Conservation (phyloP, 257 asterid genomes). For the Petunia axillaris region DNA sequence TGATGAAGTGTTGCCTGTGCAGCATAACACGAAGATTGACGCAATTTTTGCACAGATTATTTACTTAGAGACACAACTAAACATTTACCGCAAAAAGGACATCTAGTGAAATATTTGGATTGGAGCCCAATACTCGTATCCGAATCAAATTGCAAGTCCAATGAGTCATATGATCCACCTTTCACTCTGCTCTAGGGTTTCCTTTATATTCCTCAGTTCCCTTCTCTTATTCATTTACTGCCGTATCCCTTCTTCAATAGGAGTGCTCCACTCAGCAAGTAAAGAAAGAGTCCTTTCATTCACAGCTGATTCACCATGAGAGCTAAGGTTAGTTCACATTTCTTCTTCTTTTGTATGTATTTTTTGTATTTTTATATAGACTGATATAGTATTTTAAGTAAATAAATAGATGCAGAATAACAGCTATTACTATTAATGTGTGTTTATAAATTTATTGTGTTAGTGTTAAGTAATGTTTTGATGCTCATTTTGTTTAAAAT, state of each 20-base stretch:
- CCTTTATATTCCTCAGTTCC: slow-evolving; percentile 4
- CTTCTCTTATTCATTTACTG: not conserved
- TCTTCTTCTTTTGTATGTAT: no score
- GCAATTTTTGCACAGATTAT: no score
- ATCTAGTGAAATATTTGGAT: no score
- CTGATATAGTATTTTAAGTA: no score
- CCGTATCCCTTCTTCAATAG: not conserved
- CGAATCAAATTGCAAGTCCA: not conserved
- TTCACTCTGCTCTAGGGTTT: slow-evolving; percentile 18
- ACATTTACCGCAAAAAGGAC: no score
- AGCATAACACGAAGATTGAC: no score
- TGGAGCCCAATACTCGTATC: slow-evolving; percentile 4
- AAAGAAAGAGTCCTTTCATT: not conserved
- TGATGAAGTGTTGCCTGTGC: no score
- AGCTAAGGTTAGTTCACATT: slow-evolving; percentile 26
- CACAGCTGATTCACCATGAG: slow-evolving; percentile 24
- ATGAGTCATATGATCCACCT: not conserved
- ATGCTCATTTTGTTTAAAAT: not conserved
- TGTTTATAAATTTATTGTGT: not conserved
- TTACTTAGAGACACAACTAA: no score
- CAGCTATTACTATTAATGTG: not conserved
- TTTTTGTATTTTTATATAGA: no score
- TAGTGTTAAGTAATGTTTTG: not conserved
- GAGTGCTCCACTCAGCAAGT: not conserved
- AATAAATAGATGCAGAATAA: no score